Evolutionary conservation across 164 flowering plant genomes (phyloP), one percentile per base, ranked within the genome.

Genomic region (Buxus sempervirens): DNA sequence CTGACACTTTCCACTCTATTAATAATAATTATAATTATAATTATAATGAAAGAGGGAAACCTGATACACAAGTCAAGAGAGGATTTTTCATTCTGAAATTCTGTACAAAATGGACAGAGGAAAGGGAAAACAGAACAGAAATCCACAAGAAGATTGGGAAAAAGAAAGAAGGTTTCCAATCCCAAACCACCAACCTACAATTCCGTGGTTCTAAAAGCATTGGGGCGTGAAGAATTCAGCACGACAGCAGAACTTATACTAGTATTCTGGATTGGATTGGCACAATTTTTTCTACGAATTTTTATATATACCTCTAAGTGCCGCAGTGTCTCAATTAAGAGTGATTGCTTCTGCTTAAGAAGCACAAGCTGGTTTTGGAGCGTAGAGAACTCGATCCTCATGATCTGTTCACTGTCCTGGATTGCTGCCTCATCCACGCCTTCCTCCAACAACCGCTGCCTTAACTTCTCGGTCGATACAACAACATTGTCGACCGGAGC

Each of bases 291-390:
- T 72, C 68, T 69, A 82, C 22, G 64, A 72, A 60, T 72, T 69
- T 54, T 76, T 60, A 75, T 64, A 74, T 71, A 76, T 88, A 95
- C 99, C 99, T 95, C 99, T 81, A 95, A 80, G 72, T 88, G 94
- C 27, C 97, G 86, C 63, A 92, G 78, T 0, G 89, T 85, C 76
- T 95, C 99, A 8, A 82, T 75, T 21, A 95, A 89, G 48, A 79
- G 73, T 76, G 82, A 79, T 65, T 92, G 97, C 81, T 87, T 95
- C 87, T 92, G 97, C 83, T 88, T 88, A 58, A 92, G 86, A 62
- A 87, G 70, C 76, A 87, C 68, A 54, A 95, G 73, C 78, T 95
- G 97, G 32, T 79, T 78, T 38, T 87, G 86, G 73, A 87, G 21
- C 1, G 71, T 60, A 0, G 84, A 55, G 61, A 87, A 81, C 61